phyloP scores from a whole-genome alignment of 805 yeast species.

The Wickerhamia fluorescens region DNA sequence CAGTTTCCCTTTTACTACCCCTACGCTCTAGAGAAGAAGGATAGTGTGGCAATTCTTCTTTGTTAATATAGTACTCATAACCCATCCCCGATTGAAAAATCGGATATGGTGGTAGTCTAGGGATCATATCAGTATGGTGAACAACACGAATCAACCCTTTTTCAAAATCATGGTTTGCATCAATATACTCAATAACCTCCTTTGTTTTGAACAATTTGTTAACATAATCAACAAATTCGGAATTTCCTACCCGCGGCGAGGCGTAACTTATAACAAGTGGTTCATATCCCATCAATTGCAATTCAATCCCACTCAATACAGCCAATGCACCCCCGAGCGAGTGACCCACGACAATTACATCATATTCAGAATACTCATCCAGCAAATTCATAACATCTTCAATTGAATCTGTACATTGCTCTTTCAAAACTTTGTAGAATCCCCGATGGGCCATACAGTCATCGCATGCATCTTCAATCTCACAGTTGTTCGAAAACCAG shows the following conservation, averaged over 20 bases:
- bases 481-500: slow-evolving; percentile 1
- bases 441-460: slow-evolving; percentile 62
- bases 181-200: slow-evolving; percentile 14
- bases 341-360: slow-evolving; percentile 58
- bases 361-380: slow-evolving; percentile 38
- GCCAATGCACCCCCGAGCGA: slow-evolving; percentile 75
- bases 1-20: slow-evolving; percentile 1
- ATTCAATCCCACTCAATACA: slow-evolving; percentile 54
- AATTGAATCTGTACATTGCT: slow-evolving; percentile 33
- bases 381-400: slow-evolving; percentile 26
- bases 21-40: slow-evolving; percentile 4
- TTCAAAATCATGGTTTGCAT: slow-evolving; percentile 15
- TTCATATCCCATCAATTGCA: slow-evolving; percentile 44
- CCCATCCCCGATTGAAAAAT: slow-evolving; percentile 40
- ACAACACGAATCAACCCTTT: slow-evolving; percentile 48
- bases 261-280: slow-evolving; percentile 57
- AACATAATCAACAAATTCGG: slow-evolving; percentile 41
- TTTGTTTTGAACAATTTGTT: slow-evolving; percentile 41
- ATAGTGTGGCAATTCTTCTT: slow-evolving; percentile 31
- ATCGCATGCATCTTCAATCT: slow-evolving; percentile 28
- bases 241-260: slow-evolving; percentile 59
- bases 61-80: slow-evolving; percentile 39
- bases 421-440: slow-evolving; percentile 41
- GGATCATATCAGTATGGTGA: slow-evolving; percentile 54
- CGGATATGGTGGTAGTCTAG: slow-evolving; percentile 49